phyloP scores from a whole-genome alignment of 192 early-diverging fungal genomes.

The Entomortierella parvispora region DNA sequence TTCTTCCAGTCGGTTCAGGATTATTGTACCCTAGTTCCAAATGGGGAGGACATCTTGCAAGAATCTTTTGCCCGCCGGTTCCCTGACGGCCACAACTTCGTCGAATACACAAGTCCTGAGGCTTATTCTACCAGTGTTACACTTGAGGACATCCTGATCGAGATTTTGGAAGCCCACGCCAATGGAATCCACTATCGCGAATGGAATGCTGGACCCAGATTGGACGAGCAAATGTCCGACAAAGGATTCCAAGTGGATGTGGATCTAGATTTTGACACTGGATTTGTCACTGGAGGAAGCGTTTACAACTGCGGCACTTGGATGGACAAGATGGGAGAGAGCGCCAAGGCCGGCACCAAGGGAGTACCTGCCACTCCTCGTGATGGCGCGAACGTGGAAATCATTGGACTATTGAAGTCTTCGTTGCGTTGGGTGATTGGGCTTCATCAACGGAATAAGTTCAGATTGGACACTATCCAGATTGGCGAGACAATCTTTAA shows the following conservation, averaged over 20 bases:
- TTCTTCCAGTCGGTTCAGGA: slow-evolving; percentile 91
- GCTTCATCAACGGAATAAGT: slow-evolving; percentile 52
- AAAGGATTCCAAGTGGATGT: slow-evolving; percentile 90
- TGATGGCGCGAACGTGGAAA: slow-evolving; percentile 92
- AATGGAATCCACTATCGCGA: slow-evolving; percentile 92
- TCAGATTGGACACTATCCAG: slow-evolving; percentile 12
- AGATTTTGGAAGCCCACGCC: slow-evolving; percentile 92
- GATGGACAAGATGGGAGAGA: slow-evolving; percentile 99
- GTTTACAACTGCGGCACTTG: slow-evolving; percentile 97
- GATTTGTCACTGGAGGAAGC: slow-evolving; percentile 90
- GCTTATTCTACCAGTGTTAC: slow-evolving; percentile 73
- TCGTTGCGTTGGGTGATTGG: slow-evolving; percentile 84
- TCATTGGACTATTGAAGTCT: slow-evolving; percentile 89
- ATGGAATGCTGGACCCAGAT: slow-evolving; percentile 88
- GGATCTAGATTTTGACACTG: slow-evolving; percentile 78
- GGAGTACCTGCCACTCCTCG: slow-evolving; percentile 94
- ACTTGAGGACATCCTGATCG: slow-evolving; percentile 88
- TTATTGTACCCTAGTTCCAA: slow-evolving; percentile 80
- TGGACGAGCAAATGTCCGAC: slow-evolving; percentile 93
- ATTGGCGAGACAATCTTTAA: slow-evolving; percentile 56
- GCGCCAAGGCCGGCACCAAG: slow-evolving; percentile 90
- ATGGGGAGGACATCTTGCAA: slow-evolving; percentile 81
- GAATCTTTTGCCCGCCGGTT: slow-evolving; percentile 83
- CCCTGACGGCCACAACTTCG: slow-evolving; percentile 76
- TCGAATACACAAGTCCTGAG: slow-evolving; percentile 69